Conservation (phyloP, 345 rosid genomes). For the Aquilaria yunnanensis region DNA sequence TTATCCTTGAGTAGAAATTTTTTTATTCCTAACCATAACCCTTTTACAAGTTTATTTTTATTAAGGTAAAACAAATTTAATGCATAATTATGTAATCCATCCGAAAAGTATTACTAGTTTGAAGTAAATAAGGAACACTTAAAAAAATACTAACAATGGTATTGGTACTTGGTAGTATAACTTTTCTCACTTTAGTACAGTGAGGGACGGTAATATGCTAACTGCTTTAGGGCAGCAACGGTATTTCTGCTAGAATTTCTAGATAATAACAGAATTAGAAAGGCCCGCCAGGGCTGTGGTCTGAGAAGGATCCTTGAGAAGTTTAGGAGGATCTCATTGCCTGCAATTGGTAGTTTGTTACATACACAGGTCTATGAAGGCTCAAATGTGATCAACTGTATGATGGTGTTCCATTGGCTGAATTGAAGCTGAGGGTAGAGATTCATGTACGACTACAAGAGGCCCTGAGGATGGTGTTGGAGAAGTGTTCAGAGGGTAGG, state of each 20-base stretch:
- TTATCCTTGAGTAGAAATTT: too few species aligned
- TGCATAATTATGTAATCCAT: too few species aligned
- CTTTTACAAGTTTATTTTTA: too few species aligned
- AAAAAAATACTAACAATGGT: too few species aligned
- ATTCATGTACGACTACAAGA: constrained; percentile 44
- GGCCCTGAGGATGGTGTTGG: constrained; percentile 25
- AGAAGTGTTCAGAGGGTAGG: constrained; percentile 26
- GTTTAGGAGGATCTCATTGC: constrained; percentile 95
- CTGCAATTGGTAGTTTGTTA: constrained; percentile 62
- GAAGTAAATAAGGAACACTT: too few species aligned
- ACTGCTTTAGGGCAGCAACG: not conserved
- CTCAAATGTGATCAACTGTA: constrained; percentile 53
- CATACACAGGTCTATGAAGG: constrained; percentile 56
- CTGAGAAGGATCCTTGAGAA: constrained; percentile 49
- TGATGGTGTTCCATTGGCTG: constrained; percentile 83
- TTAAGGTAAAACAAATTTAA: too few species aligned
- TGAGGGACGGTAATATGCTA: too few species aligned
- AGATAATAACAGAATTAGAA: constrained; percentile 76
- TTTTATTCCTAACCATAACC: too few species aligned
- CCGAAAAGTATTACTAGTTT: too few species aligned
- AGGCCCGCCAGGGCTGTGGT: constrained; percentile 78
- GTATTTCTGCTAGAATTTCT: constrained; percentile 48
- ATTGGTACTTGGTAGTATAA: too few species aligned
- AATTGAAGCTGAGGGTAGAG: constrained; percentile 66
- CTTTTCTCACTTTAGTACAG: too few species aligned